Percentiles rank a stretch among this genome's conserved stretches.
Evolutionary conservation across 1,139 yeast genomes (phyloP).

Genomic region (Dujonia santamariae): DNA sequence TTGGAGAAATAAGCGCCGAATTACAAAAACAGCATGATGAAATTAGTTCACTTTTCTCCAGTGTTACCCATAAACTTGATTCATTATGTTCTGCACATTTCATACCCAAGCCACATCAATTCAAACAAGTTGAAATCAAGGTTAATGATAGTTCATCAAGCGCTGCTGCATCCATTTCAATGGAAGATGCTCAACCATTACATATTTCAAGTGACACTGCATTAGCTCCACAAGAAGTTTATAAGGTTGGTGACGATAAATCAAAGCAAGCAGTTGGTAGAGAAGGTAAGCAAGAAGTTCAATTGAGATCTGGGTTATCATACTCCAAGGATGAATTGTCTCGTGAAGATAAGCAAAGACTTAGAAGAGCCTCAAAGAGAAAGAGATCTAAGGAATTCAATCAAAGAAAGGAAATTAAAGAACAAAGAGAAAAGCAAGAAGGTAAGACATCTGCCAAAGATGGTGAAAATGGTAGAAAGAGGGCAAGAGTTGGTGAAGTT

Average conservation of each 20-base stretch:
- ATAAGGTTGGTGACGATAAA: constrained; percentile 52
- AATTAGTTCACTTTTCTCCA: constrained; percentile 61
- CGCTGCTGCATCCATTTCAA: constrained; percentile 62
- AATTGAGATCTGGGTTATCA: constrained; percentile 76
- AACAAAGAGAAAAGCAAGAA: constrained; percentile 21
- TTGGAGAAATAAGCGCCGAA: constrained; percentile 50
- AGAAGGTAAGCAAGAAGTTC: constrained; percentile 51
- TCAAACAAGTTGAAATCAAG: constrained; percentile 71
- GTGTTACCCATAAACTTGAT: constrained; percentile 71
- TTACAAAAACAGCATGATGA: constrained; percentile 74
- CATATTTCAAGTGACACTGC: constrained; percentile 72
- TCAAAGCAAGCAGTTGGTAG: constrained; percentile 39
- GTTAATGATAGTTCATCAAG: constrained; percentile 55
- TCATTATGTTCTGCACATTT: constrained; percentile 90
- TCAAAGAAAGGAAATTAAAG: constrained; percentile 28
- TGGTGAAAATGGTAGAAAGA: constrained; percentile 40
- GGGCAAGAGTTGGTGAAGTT: constrained; percentile 59
- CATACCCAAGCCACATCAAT: constrained; percentile 84
- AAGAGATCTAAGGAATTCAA: constrained; percentile 60
- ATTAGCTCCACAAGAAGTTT: constrained; percentile 96
- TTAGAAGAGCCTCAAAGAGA: constrained; percentile 84
- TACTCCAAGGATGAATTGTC: constrained; percentile 81
- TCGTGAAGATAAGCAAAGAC: constrained; percentile 81
- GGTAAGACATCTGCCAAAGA: constrained; percentile 18
- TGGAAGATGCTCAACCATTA: constrained; percentile 97